Conservation (phyloP, 2,329 filamentous ascomycete species). For the Colletotrichum gloeosporioides region DNA sequence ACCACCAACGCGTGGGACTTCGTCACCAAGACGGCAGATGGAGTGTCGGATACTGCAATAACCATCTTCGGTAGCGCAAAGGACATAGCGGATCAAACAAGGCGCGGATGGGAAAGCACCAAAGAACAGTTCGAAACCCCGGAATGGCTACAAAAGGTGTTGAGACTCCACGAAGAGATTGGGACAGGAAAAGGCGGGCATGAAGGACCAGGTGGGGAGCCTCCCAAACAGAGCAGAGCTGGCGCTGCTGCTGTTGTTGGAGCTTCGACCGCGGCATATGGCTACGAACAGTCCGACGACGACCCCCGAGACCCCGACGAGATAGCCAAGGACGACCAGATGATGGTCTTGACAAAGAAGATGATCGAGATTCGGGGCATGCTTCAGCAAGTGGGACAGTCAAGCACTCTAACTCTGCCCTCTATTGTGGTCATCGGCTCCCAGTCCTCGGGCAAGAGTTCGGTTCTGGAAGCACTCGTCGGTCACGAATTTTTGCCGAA, state of each 20-base stretch:
- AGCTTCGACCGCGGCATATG: slow-evolving; percentile 79
- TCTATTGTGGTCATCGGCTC: slow-evolving; percentile 99
- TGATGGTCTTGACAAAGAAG: slow-evolving; percentile 99
- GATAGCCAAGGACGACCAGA: slow-evolving; percentile 88
- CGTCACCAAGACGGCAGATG: slow-evolving; percentile 75
- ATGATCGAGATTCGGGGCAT: slow-evolving; percentile 99
- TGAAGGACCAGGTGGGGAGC: slow-evolving; percentile 56
- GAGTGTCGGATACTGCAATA: slow-evolving; percentile 71
- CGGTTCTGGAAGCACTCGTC: slow-evolving; percentile 94
- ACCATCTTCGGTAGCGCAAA: slow-evolving; percentile 74
- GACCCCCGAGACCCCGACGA: slow-evolving; percentile 66
- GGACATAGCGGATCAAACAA: slow-evolving; percentile 79
- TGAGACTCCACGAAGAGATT: slow-evolving; percentile 66
- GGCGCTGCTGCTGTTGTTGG: slow-evolving; percentile 69
- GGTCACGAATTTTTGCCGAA: slow-evolving; percentile 98
- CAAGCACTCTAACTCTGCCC: slow-evolving; percentile 83
- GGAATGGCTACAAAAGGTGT: slow-evolving; percentile 81
- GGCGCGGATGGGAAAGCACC: slow-evolving; percentile 81
- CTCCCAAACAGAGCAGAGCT: slow-evolving; percentile 63
- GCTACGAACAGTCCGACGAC: slow-evolving; percentile 74
- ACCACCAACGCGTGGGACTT: slow-evolving; percentile 80
- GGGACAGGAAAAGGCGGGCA: slow-evolving; percentile 53
- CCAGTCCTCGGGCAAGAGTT: slow-evolving; percentile 97
- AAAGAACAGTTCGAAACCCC: slow-evolving; percentile 75
- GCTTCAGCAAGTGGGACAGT: slow-evolving; percentile 90